These are phyloP conservation scores for Zygoascus sp. DNA, from an alignment of 1,139 yeast genomes.

Conservation along the genomic window DNA sequence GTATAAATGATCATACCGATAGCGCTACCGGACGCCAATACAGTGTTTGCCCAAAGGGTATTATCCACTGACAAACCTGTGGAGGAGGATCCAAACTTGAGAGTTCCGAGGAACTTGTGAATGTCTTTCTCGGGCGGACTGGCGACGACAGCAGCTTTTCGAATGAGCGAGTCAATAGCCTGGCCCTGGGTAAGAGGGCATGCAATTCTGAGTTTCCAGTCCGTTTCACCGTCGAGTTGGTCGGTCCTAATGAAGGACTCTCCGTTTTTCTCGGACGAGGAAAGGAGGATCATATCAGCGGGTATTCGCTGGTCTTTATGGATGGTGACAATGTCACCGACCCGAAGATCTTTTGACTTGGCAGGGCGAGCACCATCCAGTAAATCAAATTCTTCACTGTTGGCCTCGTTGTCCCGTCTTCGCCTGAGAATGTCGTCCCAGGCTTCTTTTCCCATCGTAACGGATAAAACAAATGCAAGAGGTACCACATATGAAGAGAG, in stretches of 20 bases:
- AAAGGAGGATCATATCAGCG: slow-evolving; percentile 83
- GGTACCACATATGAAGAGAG: slow-evolving; percentile 92
- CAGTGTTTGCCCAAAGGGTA: slow-evolving; percentile 97
- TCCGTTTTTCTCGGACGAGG: slow-evolving; percentile 74
- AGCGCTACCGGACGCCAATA: slow-evolving; percentile 88
- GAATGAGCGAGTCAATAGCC: slow-evolving; percentile 42
- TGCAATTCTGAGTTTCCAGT: slow-evolving; percentile 86
- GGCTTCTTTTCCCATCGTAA: slow-evolving; percentile 95
- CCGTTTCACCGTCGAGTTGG: slow-evolving; percentile 98
- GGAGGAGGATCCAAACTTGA: slow-evolving; percentile 45
- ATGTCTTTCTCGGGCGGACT: slow-evolving; percentile 80
- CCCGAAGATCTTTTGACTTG: slow-evolving; percentile 63
- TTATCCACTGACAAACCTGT: slow-evolving; percentile 80
- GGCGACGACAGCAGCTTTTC: slow-evolving; percentile 53
- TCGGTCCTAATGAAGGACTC: slow-evolving; percentile 95
- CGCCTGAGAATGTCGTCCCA: slow-evolving; percentile 89
- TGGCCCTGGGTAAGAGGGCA: slow-evolving; percentile 63
- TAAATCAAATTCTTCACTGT: slow-evolving; percentile 75
- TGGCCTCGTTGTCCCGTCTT: slow-evolving; percentile 84
- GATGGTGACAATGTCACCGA: slow-evolving; percentile 80
- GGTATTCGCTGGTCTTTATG: slow-evolving; percentile 86
- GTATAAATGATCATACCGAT: slow-evolving; percentile 86
- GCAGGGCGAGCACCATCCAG: slow-evolving; percentile 43
- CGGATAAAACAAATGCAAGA: slow-evolving; percentile 81
- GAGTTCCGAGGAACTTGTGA: slow-evolving; percentile 71